These are phyloP conservation scores for Juglanconis sp. DNA, from an alignment of 2,329 filamentous ascomycete genomes.

Conservation along the genomic window DNA sequence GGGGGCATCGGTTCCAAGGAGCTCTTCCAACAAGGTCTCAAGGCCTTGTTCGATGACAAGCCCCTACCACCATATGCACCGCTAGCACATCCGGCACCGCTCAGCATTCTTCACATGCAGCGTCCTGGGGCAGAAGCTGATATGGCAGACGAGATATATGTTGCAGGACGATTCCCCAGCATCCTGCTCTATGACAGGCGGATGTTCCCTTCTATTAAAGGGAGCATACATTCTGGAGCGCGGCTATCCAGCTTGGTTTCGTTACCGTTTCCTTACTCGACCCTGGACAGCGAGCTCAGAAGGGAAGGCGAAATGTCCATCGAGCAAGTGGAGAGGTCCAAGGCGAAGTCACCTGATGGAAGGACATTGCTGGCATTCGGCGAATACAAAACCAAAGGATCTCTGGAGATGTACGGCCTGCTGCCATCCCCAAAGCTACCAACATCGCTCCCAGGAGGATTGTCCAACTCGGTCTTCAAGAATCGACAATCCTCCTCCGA, in stretches of 20 bases:
- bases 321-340: constrained; percentile 52
- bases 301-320: constrained; percentile 52
- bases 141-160: constrained; percentile 76
- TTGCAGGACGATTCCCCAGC: constrained; percentile 83
- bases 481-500: constrained; percentile 82
- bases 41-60: constrained; percentile 48
- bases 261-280: constrained; percentile 65
- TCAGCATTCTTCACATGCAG: constrained; percentile 78
- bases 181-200: constrained; percentile 87
- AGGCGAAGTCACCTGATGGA: constrained; percentile 44
- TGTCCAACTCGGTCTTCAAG: constrained; percentile 54
- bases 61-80: constrained; percentile 62
- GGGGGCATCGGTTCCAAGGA: constrained; percentile 25
- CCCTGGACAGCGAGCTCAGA: constrained; percentile 57
- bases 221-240: constrained; percentile 80
- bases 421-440: constrained; percentile 21
- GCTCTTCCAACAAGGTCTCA: constrained; percentile 28
- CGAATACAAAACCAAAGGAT: constrained; percentile 88
- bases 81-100: constrained; percentile 74
- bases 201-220: constrained; percentile 73
- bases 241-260: constrained; percentile 70
- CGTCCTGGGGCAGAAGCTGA: constrained; percentile 47
- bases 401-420: constrained; percentile 79
- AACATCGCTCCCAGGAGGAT: constrained; percentile 26
- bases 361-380: constrained; percentile 78